Evolutionary conservation across 352 stramenopile species (phyloP), one percentile per base, ranked within the genome.

Genomic region (Phytophthora sp.): DNA sequence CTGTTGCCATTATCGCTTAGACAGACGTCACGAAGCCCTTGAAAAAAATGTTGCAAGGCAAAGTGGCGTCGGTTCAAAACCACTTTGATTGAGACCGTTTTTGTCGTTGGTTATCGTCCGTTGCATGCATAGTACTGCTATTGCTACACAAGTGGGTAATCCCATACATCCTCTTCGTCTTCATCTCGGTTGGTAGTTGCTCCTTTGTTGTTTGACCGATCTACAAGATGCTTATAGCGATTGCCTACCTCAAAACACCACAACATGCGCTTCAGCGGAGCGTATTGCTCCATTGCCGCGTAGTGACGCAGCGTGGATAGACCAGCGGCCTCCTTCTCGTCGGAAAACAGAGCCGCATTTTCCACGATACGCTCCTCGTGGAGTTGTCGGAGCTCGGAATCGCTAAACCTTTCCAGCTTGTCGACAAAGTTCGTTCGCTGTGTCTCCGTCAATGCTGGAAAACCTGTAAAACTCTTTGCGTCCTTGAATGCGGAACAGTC

Each of bases 361-460:
- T 84, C 72, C 15, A 88, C 30, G 8, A 87, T 35, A 5, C 72
- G 62, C 43, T 76, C 66, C 13, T 66, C 51, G n/a, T 72, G 71
- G 0, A 93, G 54, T 44, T 66, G 42, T 15, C 69, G 50, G 0
- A 92, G 69, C 34, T 92, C 80, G 4, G 8, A 54, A 34, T 91
- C 82, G 24, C 76, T 90, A 44, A 89, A 66, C 41, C 74, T 67
- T 26, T 78, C 49, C 21, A 91, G 50, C 55, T 93, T 93, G 21
- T 87, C 60, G 23, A 93, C 71, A 45, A 91, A 87, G 26, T 90
- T 91, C 13, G 78, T 86, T 11, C 82, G 77, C 23, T 84, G 60
- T 0, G 53, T 52, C 11, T 84, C 72, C 4, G 74, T 80, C 1
- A 91, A 62, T 7, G 55, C 46, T 1, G 66, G 66, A 39, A 84